Conservation (phyloP, 192 early-diverging fungal species). For the Backusella mclennaniae region DNA sequence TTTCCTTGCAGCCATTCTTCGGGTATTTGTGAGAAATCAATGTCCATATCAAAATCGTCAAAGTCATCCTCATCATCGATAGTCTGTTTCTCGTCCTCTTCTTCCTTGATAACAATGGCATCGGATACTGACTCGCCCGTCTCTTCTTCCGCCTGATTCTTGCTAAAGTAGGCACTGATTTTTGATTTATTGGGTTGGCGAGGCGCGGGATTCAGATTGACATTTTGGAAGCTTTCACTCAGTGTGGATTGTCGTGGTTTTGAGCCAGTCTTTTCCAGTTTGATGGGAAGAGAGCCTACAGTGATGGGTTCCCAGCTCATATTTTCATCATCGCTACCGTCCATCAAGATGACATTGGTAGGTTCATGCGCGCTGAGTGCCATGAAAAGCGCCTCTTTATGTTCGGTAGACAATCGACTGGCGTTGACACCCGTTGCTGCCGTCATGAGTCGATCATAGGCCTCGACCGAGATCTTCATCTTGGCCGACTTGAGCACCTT, state of each 20-base stretch:
- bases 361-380: conserved; percentile 34
- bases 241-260: not conserved
- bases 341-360: conserved; percentile 18
- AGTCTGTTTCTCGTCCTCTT: not conserved
- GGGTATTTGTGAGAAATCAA: conserved; percentile 36
- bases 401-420: conserved; percentile 9
- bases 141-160: not conserved
- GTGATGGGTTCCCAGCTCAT: conserved; percentile 9
- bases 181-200: not conserved
- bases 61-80: not conserved
- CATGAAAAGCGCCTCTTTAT: conserved; percentile 29
- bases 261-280: not conserved
- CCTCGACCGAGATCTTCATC: conserved; percentile 23
- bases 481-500: conserved; percentile 9
- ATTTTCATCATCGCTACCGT: conserved; percentile 33
- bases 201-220: not conserved
- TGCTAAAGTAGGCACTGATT: not conserved
- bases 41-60: conserved; percentile 35
- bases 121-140: not conserved
- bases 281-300: not conserved
- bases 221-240: not conserved
- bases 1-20: conserved; percentile 35
- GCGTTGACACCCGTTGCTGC: conserved; percentile 27
- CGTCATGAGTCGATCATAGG: conserved; percentile 31
- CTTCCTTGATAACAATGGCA: not conserved